Conservation (phyloP, 2,329 filamentous ascomycete genomes). For the Nemania sp. region DNA sequence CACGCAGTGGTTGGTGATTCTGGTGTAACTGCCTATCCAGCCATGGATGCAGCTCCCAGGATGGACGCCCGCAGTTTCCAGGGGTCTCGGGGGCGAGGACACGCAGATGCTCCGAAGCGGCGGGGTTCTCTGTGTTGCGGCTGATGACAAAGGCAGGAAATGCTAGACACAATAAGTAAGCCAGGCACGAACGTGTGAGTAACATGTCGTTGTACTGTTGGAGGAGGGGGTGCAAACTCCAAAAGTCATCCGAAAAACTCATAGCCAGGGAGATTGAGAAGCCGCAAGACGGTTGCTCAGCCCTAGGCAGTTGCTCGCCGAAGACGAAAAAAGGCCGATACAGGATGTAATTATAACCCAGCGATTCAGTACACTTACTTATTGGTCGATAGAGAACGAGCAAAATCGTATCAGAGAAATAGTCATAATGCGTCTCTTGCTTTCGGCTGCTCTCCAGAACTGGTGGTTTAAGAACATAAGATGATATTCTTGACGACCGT, state of each 20-base stretch:
- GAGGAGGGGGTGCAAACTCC: not conserved
- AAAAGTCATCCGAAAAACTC: too few relatives aligned
- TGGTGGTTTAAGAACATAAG: not conserved
- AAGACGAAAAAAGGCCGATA: too few relatives aligned
- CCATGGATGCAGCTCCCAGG: conserved; percentile 11
- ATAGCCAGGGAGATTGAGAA: too few relatives aligned
- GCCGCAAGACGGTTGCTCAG: too few relatives aligned
- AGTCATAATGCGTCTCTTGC: too few relatives aligned
- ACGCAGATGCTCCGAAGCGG: conserved; percentile 10
- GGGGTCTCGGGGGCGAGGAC: conserved; percentile 7
- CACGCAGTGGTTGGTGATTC: conserved; percentile 26
- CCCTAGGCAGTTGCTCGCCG: too few relatives aligned
- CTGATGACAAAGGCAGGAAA: conserved; percentile 1
- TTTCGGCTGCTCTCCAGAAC: too few relatives aligned
- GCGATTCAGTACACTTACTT: too few relatives aligned
- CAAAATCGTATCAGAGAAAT: too few relatives aligned
- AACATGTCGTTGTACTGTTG: not conserved
- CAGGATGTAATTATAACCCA: too few relatives aligned
- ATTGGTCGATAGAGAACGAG: too few relatives aligned
- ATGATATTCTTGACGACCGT: not conserved
- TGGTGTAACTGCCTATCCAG: conserved; percentile 18
- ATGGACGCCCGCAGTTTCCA: conserved; percentile 4
- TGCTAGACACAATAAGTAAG: not conserved
- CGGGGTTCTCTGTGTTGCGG: not conserved
- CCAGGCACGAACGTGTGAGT: not conserved